Evolutionary conservation across 2,329 filamentous ascomycete species (phyloP).

Genomic region (Microsporum ferrugineum): DNA sequence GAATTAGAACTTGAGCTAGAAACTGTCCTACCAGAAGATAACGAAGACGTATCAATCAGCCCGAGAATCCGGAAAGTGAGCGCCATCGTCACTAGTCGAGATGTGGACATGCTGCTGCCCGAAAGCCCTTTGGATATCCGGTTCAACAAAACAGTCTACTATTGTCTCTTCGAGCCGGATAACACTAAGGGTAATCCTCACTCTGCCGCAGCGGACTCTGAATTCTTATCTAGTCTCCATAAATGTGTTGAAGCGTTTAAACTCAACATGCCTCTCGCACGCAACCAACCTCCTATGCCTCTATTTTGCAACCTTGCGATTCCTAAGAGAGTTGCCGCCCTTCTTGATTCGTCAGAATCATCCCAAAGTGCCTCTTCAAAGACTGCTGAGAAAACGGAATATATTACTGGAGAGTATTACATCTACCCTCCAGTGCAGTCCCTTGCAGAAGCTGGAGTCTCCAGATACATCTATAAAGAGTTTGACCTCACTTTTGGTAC

Average conservation of each 20-base stretch:
- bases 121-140: slow-evolving; percentile 30
- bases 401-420: slow-evolving; percentile 22
- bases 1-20: slow-evolving; percentile 26
- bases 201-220: slow-evolving; percentile 6
- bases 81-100: slow-evolving; percentile 22
- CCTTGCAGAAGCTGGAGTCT: slow-evolving; percentile 20
- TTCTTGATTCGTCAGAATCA: neutral
- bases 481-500: slow-evolving; percentile 24
- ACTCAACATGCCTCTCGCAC: slow-evolving; percentile 7
- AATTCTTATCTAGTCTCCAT: slow-evolving; percentile 16
- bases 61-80: slow-evolving; percentile 21
- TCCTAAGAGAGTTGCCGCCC: slow-evolving; percentile 14
- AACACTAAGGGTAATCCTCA: neutral
- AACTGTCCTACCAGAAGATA: slow-evolving; percentile 7
- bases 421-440: slow-evolving; percentile 25
- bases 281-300: slow-evolving; percentile 18
- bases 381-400: neutral
- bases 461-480: slow-evolving; percentile 25
- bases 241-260: slow-evolving; percentile 17
- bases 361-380: neutral
- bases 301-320: slow-evolving; percentile 23
- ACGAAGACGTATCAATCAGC: neutral
- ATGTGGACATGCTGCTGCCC: slow-evolving; percentile 30
- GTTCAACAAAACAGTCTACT: slow-evolving; percentile 26
- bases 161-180: slow-evolving; percentile 18